phyloP scores from a whole-genome alignment of 441 rosid species.

The Geranium incanum region DNA sequence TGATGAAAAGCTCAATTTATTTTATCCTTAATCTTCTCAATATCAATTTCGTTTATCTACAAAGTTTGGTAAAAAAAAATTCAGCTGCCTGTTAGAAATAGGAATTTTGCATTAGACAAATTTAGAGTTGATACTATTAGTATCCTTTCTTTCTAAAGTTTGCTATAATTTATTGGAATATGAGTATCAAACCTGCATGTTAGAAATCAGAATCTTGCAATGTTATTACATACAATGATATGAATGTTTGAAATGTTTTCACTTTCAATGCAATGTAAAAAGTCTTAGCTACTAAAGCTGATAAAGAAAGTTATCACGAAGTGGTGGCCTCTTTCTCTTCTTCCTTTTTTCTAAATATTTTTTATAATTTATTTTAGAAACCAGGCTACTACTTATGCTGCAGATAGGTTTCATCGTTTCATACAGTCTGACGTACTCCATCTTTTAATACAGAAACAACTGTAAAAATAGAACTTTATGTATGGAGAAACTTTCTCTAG shows the following conservation, averaged over 20 bases:
- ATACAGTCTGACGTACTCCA: constrained; percentile 17
- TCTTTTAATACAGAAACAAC: constrained; percentile 47
- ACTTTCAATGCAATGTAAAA: neutral
- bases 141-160: neutral
- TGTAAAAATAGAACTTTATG: constrained; percentile 75
- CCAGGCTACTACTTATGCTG: constrained; percentile 2
- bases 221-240: neutral
- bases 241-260: neutral
- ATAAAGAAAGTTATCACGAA: neutral
- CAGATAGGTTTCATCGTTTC: constrained; percentile 6
- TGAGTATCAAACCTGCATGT: neutral
- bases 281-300: neutral
- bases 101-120: neutral
- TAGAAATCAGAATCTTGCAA: neutral
- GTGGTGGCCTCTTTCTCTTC: neutral
- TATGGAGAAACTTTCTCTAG: constrained; percentile 71
- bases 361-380: constrained; percentile 9
- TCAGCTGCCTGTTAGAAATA: neutral
- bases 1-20: neutral
- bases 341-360: neutral
- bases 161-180: neutral
- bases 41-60: neutral
- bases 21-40: too few species aligned
- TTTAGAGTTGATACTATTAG: neutral
- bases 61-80: neutral